Evolutionary conservation across 352 stramenopile genomes (phyloP).

Genomic region (Globisporangium heterothallicum): DNA sequence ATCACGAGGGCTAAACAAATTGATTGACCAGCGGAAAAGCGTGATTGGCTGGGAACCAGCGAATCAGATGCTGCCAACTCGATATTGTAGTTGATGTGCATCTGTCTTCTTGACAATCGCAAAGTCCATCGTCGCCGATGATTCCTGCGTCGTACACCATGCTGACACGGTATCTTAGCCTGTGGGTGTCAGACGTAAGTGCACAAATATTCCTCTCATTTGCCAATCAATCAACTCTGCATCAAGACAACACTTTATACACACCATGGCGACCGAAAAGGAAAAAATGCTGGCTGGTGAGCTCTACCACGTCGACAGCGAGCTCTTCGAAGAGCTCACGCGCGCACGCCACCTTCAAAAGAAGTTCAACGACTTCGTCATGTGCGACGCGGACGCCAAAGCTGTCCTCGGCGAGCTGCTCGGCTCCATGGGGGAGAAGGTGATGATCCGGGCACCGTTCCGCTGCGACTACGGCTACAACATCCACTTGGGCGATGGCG

Average conservation of each 20-base stretch:
- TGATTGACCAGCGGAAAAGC: neutral
- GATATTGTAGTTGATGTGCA: neutral
- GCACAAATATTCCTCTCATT: neutral
- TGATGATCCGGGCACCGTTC: conserved; percentile 79
- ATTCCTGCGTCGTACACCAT: neutral
- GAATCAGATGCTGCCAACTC: neutral
- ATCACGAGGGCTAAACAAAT: neutral
- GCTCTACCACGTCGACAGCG: conserved; percentile 35
- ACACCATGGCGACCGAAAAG: conserved; percentile 27
- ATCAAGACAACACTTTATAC: neutral
- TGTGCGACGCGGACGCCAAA: conserved; percentile 21
- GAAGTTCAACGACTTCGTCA: neutral
- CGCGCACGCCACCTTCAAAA: conserved; percentile 14
- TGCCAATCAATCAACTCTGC: neutral
- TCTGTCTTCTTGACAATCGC: neutral
- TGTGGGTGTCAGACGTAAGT: too few species aligned
- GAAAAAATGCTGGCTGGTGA: conserved; percentile 52
- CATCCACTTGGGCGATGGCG: conserved; percentile 62
- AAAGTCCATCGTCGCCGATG: neutral
- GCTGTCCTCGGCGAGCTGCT: conserved; percentile 34
- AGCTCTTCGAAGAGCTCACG: conserved; percentile 30
- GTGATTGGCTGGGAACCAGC: too few species aligned
- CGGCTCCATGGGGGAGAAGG: conserved; percentile 31
- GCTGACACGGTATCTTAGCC: too few species aligned
- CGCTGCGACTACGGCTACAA: conserved; percentile 88